These are phyloP conservation scores for Penicillium sp. DNA, from an alignment of 2,329 filamentous ascomycete genomes.

Conservation along the genomic window DNA sequence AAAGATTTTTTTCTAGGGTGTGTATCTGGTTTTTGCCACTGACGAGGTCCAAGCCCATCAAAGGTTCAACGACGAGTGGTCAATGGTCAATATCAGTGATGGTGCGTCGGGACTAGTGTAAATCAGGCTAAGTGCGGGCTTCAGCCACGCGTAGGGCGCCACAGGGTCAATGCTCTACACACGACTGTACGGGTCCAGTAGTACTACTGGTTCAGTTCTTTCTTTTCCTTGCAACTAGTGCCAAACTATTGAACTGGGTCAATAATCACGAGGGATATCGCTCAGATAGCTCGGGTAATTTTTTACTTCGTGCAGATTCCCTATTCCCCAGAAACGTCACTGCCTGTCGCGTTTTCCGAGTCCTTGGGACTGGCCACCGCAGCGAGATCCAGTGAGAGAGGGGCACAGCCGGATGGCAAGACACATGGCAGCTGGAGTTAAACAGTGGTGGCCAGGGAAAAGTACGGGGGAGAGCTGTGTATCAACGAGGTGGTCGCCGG, in stretches of 20 bases:
- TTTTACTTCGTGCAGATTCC: not conserved
- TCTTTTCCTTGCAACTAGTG: not conserved
- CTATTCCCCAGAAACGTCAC: slow-evolving; percentile 1
- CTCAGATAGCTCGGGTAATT: not conserved
- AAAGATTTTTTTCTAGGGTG: not conserved
- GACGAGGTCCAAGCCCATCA: not conserved
- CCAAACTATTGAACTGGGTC: not conserved
- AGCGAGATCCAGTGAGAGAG: not conserved
- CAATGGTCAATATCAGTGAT: not conserved
- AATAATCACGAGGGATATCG: not conserved
- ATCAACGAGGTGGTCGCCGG: not conserved
- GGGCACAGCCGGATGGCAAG: not conserved
- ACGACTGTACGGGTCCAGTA: no score
- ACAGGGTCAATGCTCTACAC: not conserved
- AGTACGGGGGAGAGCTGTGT: not conserved
- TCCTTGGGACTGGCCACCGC: not conserved
- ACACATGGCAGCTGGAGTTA: not conserved
- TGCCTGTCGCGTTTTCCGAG: not conserved
- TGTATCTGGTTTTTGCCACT: not conserved
- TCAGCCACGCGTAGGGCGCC: not conserved
- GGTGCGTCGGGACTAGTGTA: not conserved
- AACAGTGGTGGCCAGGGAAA: not conserved
- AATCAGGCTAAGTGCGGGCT: not conserved
- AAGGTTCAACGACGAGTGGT: not conserved
- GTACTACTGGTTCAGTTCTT: not conserved